A percentile compares a stretch with the other conserved stretches of the same genome.
These are phyloP conservation scores for Schizosaccharomyces japonicus DNA, from an alignment of 805 yeast genomes.

Conservation along the genomic window DNA sequence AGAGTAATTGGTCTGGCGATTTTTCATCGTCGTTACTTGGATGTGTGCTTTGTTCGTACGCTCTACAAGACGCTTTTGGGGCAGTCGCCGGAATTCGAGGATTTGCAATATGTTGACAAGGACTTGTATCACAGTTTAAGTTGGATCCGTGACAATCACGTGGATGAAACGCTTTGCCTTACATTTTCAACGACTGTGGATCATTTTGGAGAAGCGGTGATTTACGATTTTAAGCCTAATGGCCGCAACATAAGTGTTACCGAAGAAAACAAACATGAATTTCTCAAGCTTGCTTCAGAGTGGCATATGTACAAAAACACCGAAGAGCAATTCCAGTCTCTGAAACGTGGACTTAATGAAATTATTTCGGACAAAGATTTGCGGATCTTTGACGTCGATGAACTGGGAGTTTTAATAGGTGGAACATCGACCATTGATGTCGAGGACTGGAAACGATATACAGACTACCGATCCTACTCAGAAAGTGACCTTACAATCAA, in stretches of 20 bases:
- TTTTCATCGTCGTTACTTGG: slow-evolving; percentile 91
- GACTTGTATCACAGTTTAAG: slow-evolving; percentile 83
- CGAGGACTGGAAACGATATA: slow-evolving; percentile 97
- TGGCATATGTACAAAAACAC: slow-evolving; percentile 88
- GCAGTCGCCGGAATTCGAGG: slow-evolving; percentile 82
- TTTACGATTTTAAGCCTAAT: slow-evolving; percentile 67
- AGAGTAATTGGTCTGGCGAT: slow-evolving; percentile 95
- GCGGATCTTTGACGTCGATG: slow-evolving; percentile 92
- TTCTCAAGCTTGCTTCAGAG: slow-evolving; percentile 79
- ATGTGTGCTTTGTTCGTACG: slow-evolving; percentile 95
- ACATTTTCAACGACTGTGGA: slow-evolving; percentile 75
- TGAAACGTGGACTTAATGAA: slow-evolving; percentile 92
- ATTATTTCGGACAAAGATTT: slow-evolving; percentile 89
- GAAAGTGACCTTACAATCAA: slow-evolving; percentile 89
- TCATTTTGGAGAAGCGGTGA: slow-evolving; percentile 76
- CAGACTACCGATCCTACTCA: slow-evolving; percentile 94
- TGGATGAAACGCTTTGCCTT: slow-evolving; percentile 63
- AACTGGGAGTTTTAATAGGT: slow-evolving; percentile 83
- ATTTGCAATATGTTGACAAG: slow-evolving; percentile 96
- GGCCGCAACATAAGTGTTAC: slow-evolving; percentile 81
- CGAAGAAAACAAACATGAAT: slow-evolving; percentile 84
- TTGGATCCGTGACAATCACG: slow-evolving; percentile 90
- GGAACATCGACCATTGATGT: slow-evolving; percentile 95
- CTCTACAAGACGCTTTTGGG: slow-evolving; percentile 91
- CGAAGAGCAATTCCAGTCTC: slow-evolving; percentile 86